These are phyloP conservation scores for Pyrenochaeta sp. DNA, from an alignment of 2,329 filamentous ascomycete species.

Conservation along the genomic window DNA sequence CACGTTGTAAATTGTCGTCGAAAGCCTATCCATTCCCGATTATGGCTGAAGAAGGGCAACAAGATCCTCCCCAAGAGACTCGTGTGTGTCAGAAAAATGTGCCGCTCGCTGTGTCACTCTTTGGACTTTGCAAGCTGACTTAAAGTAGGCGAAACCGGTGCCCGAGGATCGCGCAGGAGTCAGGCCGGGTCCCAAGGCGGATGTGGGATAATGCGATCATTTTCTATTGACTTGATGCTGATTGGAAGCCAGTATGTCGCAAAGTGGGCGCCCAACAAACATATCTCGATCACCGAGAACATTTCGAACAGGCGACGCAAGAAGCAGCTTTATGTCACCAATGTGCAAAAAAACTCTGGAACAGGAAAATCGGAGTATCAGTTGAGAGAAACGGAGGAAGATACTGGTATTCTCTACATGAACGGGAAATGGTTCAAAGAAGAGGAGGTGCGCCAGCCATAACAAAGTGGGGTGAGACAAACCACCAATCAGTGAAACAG, in stretches of 20 bases:
- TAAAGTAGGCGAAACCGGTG: too few relatives aligned
- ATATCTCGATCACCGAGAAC: neutral
- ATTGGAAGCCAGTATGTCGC: neutral
- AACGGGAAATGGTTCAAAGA: constrained; percentile 2
- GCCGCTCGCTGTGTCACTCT: too few relatives aligned
- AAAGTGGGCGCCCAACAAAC: neutral
- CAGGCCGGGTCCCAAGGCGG: too few relatives aligned
- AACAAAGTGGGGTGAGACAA: neutral
- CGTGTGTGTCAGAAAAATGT: too few relatives aligned
- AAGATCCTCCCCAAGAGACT: too few relatives aligned
- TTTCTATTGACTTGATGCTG: too few relatives aligned
- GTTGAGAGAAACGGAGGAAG: neutral
- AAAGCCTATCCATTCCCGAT: too few relatives aligned
- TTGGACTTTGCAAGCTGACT: too few relatives aligned
- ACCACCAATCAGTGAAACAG: neutral
- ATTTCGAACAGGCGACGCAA: neutral
- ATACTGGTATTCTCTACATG: neutral
- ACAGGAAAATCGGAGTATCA: constrained; percentile 2
- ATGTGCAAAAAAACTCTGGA: neutral
- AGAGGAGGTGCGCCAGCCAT: neutral
- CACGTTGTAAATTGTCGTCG: neutral
- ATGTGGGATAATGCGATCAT: too few relatives aligned
- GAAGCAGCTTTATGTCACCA: constrained; percentile 1
- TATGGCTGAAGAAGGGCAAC: too few relatives aligned
- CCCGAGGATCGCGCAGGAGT: too few relatives aligned